These are phyloP conservation scores for Cladosporium cucumerinum DNA, from an alignment of 2,329 filamentous ascomycete genomes.

Conservation along the genomic window DNA sequence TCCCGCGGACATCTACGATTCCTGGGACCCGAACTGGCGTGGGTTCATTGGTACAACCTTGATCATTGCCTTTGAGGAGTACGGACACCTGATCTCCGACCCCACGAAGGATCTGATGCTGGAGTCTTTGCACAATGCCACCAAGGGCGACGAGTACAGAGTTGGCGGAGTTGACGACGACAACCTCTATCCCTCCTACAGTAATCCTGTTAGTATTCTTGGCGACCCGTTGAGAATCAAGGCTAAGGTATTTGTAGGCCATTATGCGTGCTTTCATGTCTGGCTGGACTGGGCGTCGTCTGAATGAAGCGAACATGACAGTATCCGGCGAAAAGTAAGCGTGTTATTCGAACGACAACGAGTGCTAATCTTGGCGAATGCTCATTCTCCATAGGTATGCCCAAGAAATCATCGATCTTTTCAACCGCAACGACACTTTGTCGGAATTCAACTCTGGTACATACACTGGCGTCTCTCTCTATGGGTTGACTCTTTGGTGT, in stretches of 20 bases:
- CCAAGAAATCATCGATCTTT: conserved; percentile 55
- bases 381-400: conserved; percentile 38
- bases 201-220: conserved; percentile 43
- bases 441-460: conserved; percentile 63
- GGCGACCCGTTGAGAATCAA: not conserved
- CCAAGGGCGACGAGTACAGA: conserved; percentile 59
- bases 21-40: conserved; percentile 64
- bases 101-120: conserved; percentile 47
- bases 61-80: conserved; percentile 59
- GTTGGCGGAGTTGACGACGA: conserved; percentile 59
- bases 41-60: conserved; percentile 60
- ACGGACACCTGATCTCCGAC: conserved; percentile 45
- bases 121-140: conserved; percentile 53
- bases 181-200: conserved; percentile 61
- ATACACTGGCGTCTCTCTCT: conserved; percentile 61
- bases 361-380: not conserved
- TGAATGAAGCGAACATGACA: conserved; percentile 59
- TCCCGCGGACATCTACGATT: conserved; percentile 50
- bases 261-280: conserved; percentile 63
- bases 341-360: not conserved
- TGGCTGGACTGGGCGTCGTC: conserved; percentile 56
- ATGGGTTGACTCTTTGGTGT: conserved; percentile 56
- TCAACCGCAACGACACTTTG: conserved; percentile 54
- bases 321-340: conserved; percentile 49
- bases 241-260: conserved; percentile 25